These are phyloP conservation scores for Yarrowia keelungensis DNA, from an alignment of 805 yeast genomes.

Conservation along the genomic window DNA sequence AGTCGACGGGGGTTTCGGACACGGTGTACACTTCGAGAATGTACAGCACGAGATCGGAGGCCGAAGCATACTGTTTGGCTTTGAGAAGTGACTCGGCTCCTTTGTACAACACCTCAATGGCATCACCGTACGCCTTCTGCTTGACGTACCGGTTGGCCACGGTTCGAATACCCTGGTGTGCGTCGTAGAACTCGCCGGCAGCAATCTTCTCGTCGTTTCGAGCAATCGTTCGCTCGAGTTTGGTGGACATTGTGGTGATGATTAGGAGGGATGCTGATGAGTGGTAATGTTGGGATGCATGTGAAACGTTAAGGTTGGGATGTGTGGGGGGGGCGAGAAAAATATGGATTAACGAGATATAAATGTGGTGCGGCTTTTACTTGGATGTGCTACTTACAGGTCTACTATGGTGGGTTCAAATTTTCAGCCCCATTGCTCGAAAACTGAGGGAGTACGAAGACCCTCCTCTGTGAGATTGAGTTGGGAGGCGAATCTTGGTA, in stretches of 20 bases:
- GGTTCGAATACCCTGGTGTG: constrained; percentile 92
- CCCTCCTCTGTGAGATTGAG: no score
- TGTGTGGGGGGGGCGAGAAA: no score
- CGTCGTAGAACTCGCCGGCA: constrained; percentile 85
- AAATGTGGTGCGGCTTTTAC: no score
- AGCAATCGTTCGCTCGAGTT: constrained; percentile 40
- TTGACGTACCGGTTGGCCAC: constrained; percentile 84
- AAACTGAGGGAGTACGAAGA: no score
- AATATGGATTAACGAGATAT: no score
- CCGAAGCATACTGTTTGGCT: constrained; percentile 78
- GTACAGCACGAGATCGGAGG: constrained; percentile 76
- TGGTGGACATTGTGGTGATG: constrained; percentile 30
- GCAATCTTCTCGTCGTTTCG: constrained; percentile 55
- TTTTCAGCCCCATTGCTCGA: no score
- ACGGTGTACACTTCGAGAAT: constrained; percentile 72
- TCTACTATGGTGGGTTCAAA: no score
- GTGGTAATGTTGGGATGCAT: constrained; percentile 9
- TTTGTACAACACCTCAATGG: constrained; percentile 73
- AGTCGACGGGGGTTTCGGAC: constrained; percentile 55
- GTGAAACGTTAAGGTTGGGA: constrained; percentile 8
- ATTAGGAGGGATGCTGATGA: background rate
- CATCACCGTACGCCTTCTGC: constrained; percentile 68
- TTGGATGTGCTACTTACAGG: no score
- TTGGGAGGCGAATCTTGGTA: no score
- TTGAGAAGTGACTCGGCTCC: constrained; percentile 73